Conservation (phyloP, 2,329 filamentous ascomycete species). For the Colletotrichum paranaense region DNA sequence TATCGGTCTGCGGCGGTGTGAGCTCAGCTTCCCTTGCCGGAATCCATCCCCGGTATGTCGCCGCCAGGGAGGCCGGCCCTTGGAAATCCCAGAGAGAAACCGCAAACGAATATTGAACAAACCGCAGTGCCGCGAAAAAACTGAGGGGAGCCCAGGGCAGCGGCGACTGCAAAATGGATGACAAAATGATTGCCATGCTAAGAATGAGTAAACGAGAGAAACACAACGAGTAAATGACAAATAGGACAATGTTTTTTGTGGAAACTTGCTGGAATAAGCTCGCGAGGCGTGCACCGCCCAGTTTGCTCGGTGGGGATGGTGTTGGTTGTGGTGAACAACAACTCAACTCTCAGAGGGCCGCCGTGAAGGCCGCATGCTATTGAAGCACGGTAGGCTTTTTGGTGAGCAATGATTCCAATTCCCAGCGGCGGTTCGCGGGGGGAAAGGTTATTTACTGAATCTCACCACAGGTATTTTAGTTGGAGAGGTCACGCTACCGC, state of each 20-base stretch:
- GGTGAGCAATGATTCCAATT: not conserved
- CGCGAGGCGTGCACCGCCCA: constrained; percentile 1
- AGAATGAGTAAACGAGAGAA: not conserved
- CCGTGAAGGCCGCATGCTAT: no score
- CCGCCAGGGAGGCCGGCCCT: not conserved
- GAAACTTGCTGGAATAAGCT: constrained; percentile 1
- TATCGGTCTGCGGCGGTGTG: not conserved
- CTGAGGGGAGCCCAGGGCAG: no score
- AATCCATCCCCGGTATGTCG: constrained; percentile 6
- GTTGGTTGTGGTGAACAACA: not conserved
- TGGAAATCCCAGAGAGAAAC: not conserved
- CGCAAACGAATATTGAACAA: not conserved
- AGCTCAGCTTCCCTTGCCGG: not conserved
- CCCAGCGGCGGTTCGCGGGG: not conserved
- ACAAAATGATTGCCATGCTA: not conserved
- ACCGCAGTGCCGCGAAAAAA: not conserved
- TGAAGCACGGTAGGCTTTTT: not conserved
- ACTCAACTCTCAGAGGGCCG: no score
- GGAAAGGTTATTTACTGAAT: no score
- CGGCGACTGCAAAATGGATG: not conserved
- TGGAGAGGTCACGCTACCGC: not conserved
- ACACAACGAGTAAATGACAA: not conserved
- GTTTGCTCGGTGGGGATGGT: not conserved
- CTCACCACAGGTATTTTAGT: not conserved
- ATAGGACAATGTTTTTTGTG: not conserved